phyloP scores from a whole-genome alignment of 2,329 filamentous ascomycete genomes.

The Escovopsis weberi region DNA sequence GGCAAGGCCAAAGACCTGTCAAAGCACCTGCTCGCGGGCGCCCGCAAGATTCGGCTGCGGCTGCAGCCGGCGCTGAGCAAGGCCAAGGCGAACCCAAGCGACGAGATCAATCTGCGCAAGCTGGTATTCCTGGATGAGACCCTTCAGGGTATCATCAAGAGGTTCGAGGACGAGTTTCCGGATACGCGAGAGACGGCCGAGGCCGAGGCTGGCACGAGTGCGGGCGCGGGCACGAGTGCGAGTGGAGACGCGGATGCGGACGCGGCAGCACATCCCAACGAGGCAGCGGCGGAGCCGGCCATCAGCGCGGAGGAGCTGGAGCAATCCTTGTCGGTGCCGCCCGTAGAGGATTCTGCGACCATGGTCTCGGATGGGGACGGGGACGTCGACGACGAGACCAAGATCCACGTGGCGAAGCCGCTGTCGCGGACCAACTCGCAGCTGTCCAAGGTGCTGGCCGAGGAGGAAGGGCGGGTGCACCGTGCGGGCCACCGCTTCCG shows the following conservation, averaged over 20 bases:
- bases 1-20: slow-evolving; percentile 81
- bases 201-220: neutral
- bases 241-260: too few relatives aligned
- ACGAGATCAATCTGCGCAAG: slow-evolving; percentile 68
- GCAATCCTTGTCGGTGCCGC: slow-evolving; percentile 7
- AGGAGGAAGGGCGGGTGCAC: slow-evolving; percentile 42
- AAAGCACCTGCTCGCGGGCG: slow-evolving; percentile 73
- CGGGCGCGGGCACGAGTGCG: neutral
- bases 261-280: too few relatives aligned
- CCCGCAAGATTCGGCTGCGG: slow-evolving; percentile 72
- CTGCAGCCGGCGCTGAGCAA: slow-evolving; percentile 72
- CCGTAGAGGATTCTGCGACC: slow-evolving; percentile 20
- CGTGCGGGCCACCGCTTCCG: slow-evolving; percentile 44
- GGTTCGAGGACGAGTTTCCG: slow-evolving; percentile 93
- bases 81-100: slow-evolving; percentile 51
- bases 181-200: slow-evolving; percentile 48
- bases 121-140: slow-evolving; percentile 81
- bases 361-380: slow-evolving; percentile 34
- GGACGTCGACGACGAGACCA: slow-evolving; percentile 35
- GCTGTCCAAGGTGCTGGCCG: slow-evolving; percentile 37
- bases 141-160: slow-evolving; percentile 77
- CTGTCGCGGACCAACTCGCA: slow-evolving; percentile 39
- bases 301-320: slow-evolving; percentile 1
- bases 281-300: neutral
- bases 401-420: slow-evolving; percentile 24